Conservation (phyloP, 371 early-diverging fungal genomes). For the Mucor mucedo region DNA sequence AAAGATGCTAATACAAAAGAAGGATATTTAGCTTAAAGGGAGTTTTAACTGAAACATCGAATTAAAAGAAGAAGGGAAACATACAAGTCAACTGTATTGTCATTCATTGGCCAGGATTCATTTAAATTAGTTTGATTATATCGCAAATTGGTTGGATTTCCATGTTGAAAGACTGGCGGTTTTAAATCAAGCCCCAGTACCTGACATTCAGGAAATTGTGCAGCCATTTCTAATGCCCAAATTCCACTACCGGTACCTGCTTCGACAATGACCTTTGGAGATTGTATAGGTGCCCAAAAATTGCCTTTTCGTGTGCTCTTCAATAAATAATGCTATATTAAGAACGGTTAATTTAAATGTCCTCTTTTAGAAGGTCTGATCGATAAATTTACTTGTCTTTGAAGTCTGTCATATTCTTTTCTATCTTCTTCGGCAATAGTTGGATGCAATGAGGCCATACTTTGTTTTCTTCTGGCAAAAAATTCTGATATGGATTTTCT, state of each 20-base stretch:
- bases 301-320: conserved; percentile 53
- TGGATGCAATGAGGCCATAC: conserved; percentile 29
- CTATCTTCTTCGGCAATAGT: conserved; percentile 37
- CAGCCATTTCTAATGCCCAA: conserved; percentile 71
- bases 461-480: conserved; percentile 47
- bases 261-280: conserved; percentile 52
- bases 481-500: conserved; percentile 55
- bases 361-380: background rate
- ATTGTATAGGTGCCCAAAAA: conserved; percentile 41
- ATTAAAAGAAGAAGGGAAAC: background rate
- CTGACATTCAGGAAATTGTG: conserved; percentile 47
- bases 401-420: conserved; percentile 49
- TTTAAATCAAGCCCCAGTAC: conserved; percentile 60
- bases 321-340: conserved; percentile 47
- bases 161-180: conserved; percentile 44
- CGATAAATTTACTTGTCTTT: conserved; percentile 40
- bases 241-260: conserved; percentile 58
- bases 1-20: conserved; percentile 34
- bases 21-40: background rate
- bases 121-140: conserved; percentile 39
- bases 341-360: background rate
- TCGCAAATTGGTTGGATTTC: conserved; percentile 38
- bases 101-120: conserved; percentile 44
- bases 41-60: conserved; percentile 2
- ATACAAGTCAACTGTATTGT: conserved; percentile 47